Base-by-base conservation (phyloP, 2,329 filamentous ascomycete species). In the Botrytis medusae region DNA sequence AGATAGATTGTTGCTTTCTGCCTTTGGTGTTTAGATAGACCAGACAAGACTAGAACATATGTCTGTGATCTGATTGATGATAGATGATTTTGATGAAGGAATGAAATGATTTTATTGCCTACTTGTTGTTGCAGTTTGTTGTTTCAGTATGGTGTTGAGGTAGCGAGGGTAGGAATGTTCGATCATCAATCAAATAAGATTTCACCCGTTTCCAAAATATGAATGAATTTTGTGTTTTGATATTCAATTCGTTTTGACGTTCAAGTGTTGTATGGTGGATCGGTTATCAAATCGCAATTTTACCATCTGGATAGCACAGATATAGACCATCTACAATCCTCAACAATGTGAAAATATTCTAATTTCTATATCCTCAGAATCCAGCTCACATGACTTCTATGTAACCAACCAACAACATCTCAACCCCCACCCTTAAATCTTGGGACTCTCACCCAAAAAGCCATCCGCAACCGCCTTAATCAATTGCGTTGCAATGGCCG, bases 401-500 rank as follows among this genome's bases (percentile, higher is more conserved):
- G 25, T 14, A n/a, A 20, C 22, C 59, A 25, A 61, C 48, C 25
- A 14, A 22, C 44, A 18, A n/a, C 22, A 20, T 32, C 5, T 9
- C 34, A 32, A 16, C 2, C 22, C 12, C 7, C 1, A n/a, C 32
- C 57, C 42, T 75, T 72, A 80, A n/a, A 80, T 78, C 72, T 79
- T 80, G 25, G 77, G 74, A 16, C 74, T 62, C 62, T 78, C 78
- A 14, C 76, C 84, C 76, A 93, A 84, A 81, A 93, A 96, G 0
- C 94, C 94, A 69, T 90, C 89, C 22, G 65, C 29, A 9, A 97
- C 94, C 1, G 94, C 93, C 70, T 86, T 87, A 78, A 99, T 90
- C 80, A 98, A 83, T 81, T 95, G 92, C 82, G 98, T 93, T 25
- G 96, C 96, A 86, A 99, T 98, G 1, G 96, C 95, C 51, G 94